Percentiles rank a stretch among this genome's conserved stretches.
Evolutionary conservation across 176 grass and related monocot species (phyloP).

Genomic region (Saccharum spontaneum): DNA sequence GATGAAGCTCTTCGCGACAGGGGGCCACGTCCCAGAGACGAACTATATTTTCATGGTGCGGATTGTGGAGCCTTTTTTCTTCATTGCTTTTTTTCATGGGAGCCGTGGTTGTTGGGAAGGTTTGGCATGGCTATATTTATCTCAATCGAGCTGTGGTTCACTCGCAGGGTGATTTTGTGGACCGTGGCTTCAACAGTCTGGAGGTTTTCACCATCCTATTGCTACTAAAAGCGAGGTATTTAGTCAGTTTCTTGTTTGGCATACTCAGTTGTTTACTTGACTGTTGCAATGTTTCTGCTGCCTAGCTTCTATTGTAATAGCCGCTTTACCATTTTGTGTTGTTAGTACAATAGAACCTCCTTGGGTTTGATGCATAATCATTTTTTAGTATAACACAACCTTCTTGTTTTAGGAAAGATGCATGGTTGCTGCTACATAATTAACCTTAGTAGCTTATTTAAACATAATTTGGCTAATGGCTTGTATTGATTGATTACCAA

Average conservation of each 20-base stretch:
- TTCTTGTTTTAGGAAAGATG: background rate
- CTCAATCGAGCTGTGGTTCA: slow-evolving; percentile 15
- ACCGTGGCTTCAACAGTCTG: slow-evolving; percentile 96
- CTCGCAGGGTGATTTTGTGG: slow-evolving; percentile 96
- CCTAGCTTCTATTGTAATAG: background rate
- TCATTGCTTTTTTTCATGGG: background rate
- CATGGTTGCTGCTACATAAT: background rate
- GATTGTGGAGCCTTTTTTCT: slow-evolving; percentile 15
- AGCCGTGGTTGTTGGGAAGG: background rate
- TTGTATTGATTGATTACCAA: background rate
- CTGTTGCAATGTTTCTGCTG: slow-evolving; percentile 14
- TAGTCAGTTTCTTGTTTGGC: background rate
- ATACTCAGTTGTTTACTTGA: background rate
- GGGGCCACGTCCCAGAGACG: slow-evolving; percentile 95
- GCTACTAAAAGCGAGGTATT: slow-evolving; percentile 97
- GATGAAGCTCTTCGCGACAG: slow-evolving; percentile 98
- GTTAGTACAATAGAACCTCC: background rate
- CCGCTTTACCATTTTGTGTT: background rate
- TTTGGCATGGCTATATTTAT: slow-evolving; percentile 14
- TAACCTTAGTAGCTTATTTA: slow-evolving; percentile 1
- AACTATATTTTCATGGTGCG: slow-evolving; percentile 99
- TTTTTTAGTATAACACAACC: background rate
- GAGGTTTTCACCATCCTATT: slow-evolving; percentile 98
- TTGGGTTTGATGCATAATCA: background rate
- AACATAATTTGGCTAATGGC: slow-evolving; percentile 8